Base-by-base conservation (phyloP, 2,329 filamentous ascomycete species). In the Knufia fluminis region DNA sequence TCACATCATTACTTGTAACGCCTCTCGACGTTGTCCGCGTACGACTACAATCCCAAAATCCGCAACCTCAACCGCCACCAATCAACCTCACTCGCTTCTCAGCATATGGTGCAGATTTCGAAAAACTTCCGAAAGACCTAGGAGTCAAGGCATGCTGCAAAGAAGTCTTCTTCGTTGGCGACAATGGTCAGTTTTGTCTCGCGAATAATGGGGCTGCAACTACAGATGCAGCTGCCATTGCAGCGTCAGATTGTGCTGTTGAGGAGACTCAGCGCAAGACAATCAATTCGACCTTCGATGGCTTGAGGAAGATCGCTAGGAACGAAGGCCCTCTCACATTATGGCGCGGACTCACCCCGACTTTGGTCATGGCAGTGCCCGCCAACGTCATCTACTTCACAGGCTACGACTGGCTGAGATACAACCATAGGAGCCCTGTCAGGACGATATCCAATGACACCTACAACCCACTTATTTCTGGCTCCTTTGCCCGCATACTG, bases 331-430 rank as follows among this genome's bases (percentile, higher is more conserved):
- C 89, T 10, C 77, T 79, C 22, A 92, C 90, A 1, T 70, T 98
- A 31, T 98, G 92, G 91, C 79, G 92, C 53, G 92, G 92, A 0
- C 72, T 98, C 3, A 94, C 86, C n/a, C 91, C 92, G 0, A 98
- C 92, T 0, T 71, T 98, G 19, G 77, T 89, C 56, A 98, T 98
- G 92, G 83, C 89, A 0, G 78, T 98, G 4, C 92, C 92, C 0
- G 88, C 83, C 22, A 98, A 98, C 64, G 92, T 98, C 58, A 97
- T 98, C 57, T 98, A 98, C 69, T 96, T 97, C 62, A 94, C 92
- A 10, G 92, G 92, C 33, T 98, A 98, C 67, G 92, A 98, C 63
- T 96, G 89, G 85, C 66, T 98, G 51, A 82, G 92, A 31, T 85
- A 77, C 56, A 85, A 86, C 60, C 71, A 73, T 1, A 71, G 70